Percentiles rank a stretch among this genome's conserved stretches.
Evolutionary conservation across 2,329 filamentous ascomycete genomes (phyloP).

Genomic region (Sporothrix globosa): DNA sequence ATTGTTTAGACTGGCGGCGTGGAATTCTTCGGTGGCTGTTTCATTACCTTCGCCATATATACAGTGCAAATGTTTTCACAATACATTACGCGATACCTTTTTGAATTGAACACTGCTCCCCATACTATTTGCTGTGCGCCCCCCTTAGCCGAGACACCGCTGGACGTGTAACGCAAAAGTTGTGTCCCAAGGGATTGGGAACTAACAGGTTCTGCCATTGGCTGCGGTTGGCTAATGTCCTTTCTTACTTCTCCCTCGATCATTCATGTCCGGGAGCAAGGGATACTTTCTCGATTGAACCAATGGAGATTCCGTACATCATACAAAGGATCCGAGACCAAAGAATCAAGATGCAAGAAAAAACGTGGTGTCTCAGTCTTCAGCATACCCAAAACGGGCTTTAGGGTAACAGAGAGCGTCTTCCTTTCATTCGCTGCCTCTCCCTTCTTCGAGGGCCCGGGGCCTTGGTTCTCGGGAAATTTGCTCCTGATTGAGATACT

Average conservation of each 20-base stretch:
- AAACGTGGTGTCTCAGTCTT: slow-evolving; percentile 11
- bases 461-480: slow-evolving; percentile 11
- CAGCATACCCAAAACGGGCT: background rate
- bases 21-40: background rate
- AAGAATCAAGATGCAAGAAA: background rate
- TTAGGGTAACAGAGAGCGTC: background rate
- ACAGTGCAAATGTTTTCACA: background rate
- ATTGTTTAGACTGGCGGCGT: slow-evolving; percentile 20
- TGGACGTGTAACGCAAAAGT: background rate
- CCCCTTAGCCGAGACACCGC: background rate
- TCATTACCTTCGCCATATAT: background rate
- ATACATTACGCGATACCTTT: slow-evolving; percentile 22
- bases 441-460: background rate
- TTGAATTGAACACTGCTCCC: background rate
- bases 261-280: background rate
- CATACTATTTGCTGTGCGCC: too few relatives aligned
- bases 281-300: background rate
- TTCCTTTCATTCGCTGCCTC: background rate
- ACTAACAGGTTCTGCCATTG: background rate
- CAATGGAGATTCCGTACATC: background rate
- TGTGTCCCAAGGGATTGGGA: background rate
- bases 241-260: background rate
- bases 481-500: background rate
- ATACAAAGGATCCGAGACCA: background rate
- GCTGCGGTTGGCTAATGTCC: background rate